These are phyloP conservation scores for Kodamaea sagamina DNA, from an alignment of 805 yeast species.

Conservation along the genomic window DNA sequence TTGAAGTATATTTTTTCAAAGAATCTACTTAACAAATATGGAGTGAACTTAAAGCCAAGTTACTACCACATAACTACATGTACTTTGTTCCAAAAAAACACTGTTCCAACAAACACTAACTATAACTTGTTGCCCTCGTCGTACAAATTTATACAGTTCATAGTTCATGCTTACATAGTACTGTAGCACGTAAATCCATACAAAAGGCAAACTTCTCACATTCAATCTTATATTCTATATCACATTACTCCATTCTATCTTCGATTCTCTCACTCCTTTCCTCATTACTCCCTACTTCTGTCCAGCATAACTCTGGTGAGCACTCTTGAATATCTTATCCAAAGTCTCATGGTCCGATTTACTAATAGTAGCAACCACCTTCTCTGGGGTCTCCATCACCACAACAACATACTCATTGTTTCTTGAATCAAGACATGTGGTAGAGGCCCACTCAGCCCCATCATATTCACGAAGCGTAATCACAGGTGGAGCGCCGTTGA, in stretches of 20 bases:
- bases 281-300: conserved; percentile 11
- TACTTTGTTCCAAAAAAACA: too few relatives aligned
- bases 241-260: neutral
- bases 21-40: too few relatives aligned
- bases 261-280: neutral
- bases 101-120: too few relatives aligned
- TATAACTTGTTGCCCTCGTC: too few relatives aligned
- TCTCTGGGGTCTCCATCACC: conserved; percentile 44
- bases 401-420: conserved; percentile 44
- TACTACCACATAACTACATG: too few relatives aligned
- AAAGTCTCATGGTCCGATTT: conserved; percentile 38
- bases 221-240: neutral
- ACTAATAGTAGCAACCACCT: conserved; percentile 47
- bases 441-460: conserved; percentile 51
- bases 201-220: too few relatives aligned
- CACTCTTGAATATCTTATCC: conserved; percentile 48
- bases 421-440: conserved; percentile 50
- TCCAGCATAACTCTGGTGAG: conserved; percentile 33
- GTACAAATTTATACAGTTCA: too few relatives aligned
- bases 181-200: too few relatives aligned
- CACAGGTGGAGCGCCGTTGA: conserved; percentile 49
- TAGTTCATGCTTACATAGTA: too few relatives aligned
- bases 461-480: conserved; percentile 50
- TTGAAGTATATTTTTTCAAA: too few relatives aligned
- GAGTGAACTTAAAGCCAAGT: too few relatives aligned